Conservation (phyloP, 2,329 filamentous ascomycete genomes). For the Penicillium sumatraense region DNA sequence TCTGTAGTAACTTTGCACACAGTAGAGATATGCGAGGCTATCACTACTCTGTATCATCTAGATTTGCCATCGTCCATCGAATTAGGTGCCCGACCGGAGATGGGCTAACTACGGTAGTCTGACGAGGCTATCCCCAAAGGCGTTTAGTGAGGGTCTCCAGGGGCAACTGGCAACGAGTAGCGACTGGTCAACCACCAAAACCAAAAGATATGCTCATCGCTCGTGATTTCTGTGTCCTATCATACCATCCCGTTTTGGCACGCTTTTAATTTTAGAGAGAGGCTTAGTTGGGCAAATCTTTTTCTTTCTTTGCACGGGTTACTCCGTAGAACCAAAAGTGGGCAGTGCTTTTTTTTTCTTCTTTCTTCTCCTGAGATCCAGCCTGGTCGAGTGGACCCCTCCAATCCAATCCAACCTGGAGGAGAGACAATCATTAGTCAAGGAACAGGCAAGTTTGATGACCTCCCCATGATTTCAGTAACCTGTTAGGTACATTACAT, state of each 20-base stretch:
- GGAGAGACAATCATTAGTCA: neutral
- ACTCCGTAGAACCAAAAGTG: too few relatives aligned
- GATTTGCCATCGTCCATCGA: too few relatives aligned
- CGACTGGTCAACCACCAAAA: neutral
- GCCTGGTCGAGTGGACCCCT: neutral
- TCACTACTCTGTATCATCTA: too few relatives aligned
- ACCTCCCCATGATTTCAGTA: neutral
- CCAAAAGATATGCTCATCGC: neutral
- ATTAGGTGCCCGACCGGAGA: too few relatives aligned
- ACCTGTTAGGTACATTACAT: too few relatives aligned
- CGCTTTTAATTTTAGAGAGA: conserved; percentile 1
- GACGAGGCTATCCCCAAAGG: too few relatives aligned
- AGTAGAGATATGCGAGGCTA: too few relatives aligned
- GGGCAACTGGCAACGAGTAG: too few relatives aligned
- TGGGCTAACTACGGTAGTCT: too few relatives aligned
- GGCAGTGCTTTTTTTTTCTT: neutral
- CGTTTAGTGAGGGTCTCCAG: too few relatives aligned
- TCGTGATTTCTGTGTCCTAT: conserved; percentile 3
- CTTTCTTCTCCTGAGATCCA: neutral
- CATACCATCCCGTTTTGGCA: neutral
- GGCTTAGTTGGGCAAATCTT: conserved; percentile 1
- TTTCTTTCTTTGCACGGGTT: neutral
- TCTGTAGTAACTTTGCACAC: too few relatives aligned
- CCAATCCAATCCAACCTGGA: neutral
- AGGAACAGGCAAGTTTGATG: neutral